Evolutionary conservation across 208 protist genomes (phyloP), one percentile per base, ranked within the genome.

Genomic region (Leishmania tarentolae): DNA sequence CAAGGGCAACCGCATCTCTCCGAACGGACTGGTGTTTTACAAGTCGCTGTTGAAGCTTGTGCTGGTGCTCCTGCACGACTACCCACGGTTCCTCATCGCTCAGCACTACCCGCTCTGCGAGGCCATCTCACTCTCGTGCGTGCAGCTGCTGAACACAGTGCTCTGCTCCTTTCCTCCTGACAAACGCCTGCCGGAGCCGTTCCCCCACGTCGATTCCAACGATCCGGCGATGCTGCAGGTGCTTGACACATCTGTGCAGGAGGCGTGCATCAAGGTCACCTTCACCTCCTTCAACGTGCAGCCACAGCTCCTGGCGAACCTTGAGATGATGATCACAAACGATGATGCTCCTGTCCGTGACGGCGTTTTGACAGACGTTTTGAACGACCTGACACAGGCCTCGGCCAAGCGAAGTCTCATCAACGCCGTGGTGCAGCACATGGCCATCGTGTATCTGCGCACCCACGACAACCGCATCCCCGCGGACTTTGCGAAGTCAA

Each of bases 11-110:
- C 78, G 80, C 78, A 91, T 97, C 75, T 89, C 92, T 11, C 83
- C 88, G 52, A 95, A 90, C 75, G 89, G 92, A 56, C 78, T 95
- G 19, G 89, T 98, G 28, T 97, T 97, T 80, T 97, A 95, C 91
- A 98, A 97, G 88, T 83, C 91, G 15, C 87, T 97, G 82, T 92
- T 98, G 75, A 97, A 97, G 85, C 88, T 99, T 31, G 89, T 99
- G 57, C 86, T 99, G 46, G 94, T 99, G 4, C 85, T 99, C 2
- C 92, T 99, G 8, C 99, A 99, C 86, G 99, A 99, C 91, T 99
- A 99, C 91, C 99, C 99, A 68, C 97, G 99, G 85, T 99, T 99
- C 83, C 91, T 99, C 19, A 99, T 99, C 89, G 91, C 98, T 15
- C 99, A 99, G 85, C 99, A 99, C 91, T 98, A 99, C 80, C 88